These are phyloP conservation scores for Crithidia brevicula DNA, from an alignment of 208 protist genomes.

Conservation along the genomic window DNA sequence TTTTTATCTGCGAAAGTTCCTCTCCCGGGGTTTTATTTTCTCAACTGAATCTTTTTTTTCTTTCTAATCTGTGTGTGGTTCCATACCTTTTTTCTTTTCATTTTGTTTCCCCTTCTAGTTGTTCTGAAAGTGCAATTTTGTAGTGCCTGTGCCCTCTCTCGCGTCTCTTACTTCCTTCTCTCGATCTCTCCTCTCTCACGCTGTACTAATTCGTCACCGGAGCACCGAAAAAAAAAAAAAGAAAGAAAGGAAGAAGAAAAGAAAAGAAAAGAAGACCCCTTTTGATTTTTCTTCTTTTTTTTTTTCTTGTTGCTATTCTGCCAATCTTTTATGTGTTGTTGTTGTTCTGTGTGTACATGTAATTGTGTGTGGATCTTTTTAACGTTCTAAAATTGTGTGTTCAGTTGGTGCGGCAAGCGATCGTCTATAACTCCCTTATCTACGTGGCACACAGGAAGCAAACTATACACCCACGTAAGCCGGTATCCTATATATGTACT, in stretches of 20 bases:
- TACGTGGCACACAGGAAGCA: too few relatives aligned
- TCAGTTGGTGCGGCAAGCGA: too few relatives aligned
- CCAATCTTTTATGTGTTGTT: not conserved
- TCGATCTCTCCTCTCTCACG: too few relatives aligned
- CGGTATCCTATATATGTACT: too few relatives aligned
- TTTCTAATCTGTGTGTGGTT: not conserved
- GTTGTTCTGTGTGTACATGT: not conserved
- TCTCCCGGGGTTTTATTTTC: not conserved
- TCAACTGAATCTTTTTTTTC: not conserved
- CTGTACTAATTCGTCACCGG: too few relatives aligned
- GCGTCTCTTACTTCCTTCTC: too few relatives aligned
- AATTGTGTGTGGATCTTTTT: not conserved
- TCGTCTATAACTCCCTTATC: too few relatives aligned
- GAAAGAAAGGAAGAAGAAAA: conserved; percentile 4
- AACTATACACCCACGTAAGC: too few relatives aligned
- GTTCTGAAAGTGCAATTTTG: too few relatives aligned
- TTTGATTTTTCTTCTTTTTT: conserved; percentile 1
- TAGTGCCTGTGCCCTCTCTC: too few relatives aligned
- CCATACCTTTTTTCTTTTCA: not conserved
- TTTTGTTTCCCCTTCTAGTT: too few relatives aligned
- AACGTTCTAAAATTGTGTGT: too few relatives aligned
- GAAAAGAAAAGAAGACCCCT: conserved; percentile 1
- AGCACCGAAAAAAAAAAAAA: not conserved
- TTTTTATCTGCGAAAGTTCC: not conserved
- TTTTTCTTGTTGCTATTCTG: not conserved